Base-by-base conservation (phyloP, 441 rosid genomes). In the Eruca vesicaria region DNA sequence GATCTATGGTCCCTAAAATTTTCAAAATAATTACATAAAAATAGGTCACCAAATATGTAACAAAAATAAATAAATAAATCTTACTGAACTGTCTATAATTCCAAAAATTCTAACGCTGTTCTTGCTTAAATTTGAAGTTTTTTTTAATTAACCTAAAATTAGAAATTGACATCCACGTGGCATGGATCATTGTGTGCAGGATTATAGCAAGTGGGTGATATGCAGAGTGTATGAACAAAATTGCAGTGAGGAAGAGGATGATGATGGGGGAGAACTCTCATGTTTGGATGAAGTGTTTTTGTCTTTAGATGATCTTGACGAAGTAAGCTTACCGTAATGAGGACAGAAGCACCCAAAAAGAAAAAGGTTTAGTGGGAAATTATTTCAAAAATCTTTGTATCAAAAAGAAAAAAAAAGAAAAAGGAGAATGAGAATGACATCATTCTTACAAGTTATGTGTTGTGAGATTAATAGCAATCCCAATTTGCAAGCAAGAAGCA, bases 221-320 rank as follows among this genome's bases (percentile, higher is more conserved):
- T 92, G 98, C 80, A 85, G 96, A 79, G 97, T 92, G 55, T 86
- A 88, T 53, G 97, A 94, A 76, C 73, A 83, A 26, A 81, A 60
- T 12, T 81, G 81, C 10, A 86, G 84, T 0, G 85, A 82, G 3
- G 88, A 83, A 3, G 87, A 71, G 2, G 86, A 69, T 12, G 87
- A 79, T 5, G 88, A 84, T 26, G 88, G 84, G 68, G 74, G 82
- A n/a, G 94, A 90, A 64, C 89, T 94, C 9, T 94, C 97, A 23
- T 90, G 97, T 77, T 83, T 94, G 82, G 98, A 92, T 63, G 97
- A 94, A 85, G 93, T 94, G 23, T 94, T 94, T 76, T 79, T 94
- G 75, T 92, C 98, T 6, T 76, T 94, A 77, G 98, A 94, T 55
- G 98, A 94, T 78, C 85, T 92, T 21, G 98, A 94, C 60, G 97